These are phyloP conservation scores for Trichophyton equinum DNA, from an alignment of 2,329 filamentous ascomycete genomes.

Conservation along the genomic window DNA sequence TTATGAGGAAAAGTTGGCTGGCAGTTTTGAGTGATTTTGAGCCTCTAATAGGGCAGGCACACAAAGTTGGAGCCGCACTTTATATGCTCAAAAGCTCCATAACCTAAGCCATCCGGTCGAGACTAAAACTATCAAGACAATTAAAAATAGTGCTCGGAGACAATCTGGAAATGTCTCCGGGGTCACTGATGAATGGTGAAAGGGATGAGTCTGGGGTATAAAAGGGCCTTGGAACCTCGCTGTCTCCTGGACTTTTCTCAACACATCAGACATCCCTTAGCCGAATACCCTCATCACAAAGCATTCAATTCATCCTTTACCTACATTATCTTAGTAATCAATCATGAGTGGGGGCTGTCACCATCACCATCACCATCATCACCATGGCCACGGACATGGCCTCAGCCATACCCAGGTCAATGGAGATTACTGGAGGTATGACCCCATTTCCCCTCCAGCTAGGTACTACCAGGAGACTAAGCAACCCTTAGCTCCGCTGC, in stretches of 20 bases:
- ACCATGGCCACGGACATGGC: conserved; percentile 4
- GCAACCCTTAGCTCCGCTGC: conserved; percentile 3
- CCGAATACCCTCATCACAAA: not conserved
- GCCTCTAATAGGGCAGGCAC: no score
- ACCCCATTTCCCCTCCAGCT: not conserved
- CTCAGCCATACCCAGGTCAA: conserved; percentile 4
- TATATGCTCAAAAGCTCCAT: not conserved
- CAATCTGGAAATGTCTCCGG: not conserved
- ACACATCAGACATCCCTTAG: not conserved
- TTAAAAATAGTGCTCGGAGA: not conserved
- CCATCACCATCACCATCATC: conserved; percentile 5
- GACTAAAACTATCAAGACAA: not conserved
- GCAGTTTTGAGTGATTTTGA: no score
- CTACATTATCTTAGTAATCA: not conserved
- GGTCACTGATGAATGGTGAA: not conserved
- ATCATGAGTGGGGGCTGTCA: not conserved
- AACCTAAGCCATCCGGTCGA: not conserved
- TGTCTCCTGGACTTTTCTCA: not conserved
- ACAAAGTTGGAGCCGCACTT: not conserved
- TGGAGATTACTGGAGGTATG: conserved; percentile 13
- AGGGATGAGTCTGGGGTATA: not conserved
- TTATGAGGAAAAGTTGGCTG: no score
- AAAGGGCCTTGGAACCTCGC: not conserved
- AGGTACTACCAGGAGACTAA: not conserved
- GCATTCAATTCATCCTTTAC: not conserved